A percentile compares a stretch with the other conserved stretches of the same genome.
These are phyloP conservation scores for Conoideocrella luteorostrata DNA, from an alignment of 2,329 filamentous ascomycete species.

Conservation along the genomic window DNA sequence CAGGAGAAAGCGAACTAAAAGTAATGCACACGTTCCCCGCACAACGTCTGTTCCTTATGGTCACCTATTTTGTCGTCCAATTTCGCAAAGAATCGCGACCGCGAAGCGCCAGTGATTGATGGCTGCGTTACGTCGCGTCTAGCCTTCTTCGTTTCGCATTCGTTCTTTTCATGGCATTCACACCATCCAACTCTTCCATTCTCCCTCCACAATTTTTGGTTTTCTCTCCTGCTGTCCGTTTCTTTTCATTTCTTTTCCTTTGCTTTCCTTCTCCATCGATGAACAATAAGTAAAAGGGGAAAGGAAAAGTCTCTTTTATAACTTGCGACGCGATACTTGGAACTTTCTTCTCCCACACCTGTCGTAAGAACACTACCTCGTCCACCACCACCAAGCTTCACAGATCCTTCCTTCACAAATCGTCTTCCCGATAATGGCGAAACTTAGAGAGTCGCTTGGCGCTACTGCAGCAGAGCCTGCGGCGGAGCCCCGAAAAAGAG, in stretches of 20 bases:
- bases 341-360: too few species aligned
- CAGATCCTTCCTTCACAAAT: conserved; percentile 1
- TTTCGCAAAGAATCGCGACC: too few species aligned
- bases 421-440: conserved; percentile 1
- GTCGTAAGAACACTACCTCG: too few species aligned
- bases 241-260: neutral
- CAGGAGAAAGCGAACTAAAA: too few species aligned
- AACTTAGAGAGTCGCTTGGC: conserved; percentile 5
- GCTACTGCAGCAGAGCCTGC: neutral
- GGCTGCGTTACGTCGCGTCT: too few species aligned
- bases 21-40: too few species aligned
- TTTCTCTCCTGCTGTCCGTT: neutral
- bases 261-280: neutral
- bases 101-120: too few species aligned
- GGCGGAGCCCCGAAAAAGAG: conserved; percentile 4
- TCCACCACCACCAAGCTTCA: too few species aligned
- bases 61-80: too few species aligned
- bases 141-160: neutral
- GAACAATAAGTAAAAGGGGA: neutral
- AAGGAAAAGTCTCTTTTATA: neutral
- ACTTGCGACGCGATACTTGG: too few species aligned
- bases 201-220: neutral
- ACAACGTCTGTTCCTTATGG: too few species aligned
- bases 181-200: neutral
- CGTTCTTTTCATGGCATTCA: neutral